Base-by-base conservation (phyloP, 1,139 yeast species). In the Torulaspora pretoriensis region DNA sequence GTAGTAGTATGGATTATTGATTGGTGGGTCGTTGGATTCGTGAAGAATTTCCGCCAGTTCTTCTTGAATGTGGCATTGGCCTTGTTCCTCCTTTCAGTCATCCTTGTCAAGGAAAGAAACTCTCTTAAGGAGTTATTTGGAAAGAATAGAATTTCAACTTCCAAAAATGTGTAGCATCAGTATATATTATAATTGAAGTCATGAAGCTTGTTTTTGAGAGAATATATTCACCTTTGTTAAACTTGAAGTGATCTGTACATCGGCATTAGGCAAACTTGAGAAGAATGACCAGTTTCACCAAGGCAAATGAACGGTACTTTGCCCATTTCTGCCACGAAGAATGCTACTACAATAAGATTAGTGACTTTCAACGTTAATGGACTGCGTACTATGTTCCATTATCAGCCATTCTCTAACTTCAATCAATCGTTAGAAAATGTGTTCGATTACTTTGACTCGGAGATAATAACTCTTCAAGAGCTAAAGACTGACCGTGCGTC, bases 311-410 rank as follows among this genome's bases (percentile, higher is more conserved):
- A 26, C 8, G 16, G 23, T 12, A 16, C 35, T 1, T 13, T 33
- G 9, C 37, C 41, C 9, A 35, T 41, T 30, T 26, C 33, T 23
- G 14, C 14, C 13, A 27, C 28, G 12, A 51, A 52, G 16, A 37
- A 22, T n/a, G 33, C 34, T 4, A 25, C 42, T 3, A 35, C 45
- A 25, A 36, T 67, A 6, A 55, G 92, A 22, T 70, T 79, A 41
- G 69, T 84, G 8, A 74, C 95, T 1, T 90, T 90, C 70, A 90
- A 90, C 61, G 85, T 90, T 36, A 89, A 92, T 56, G 97, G 97
- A 0, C 67, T 81, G 44, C 80, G 87, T 47, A 88, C 96, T 0
- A 66, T 90, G 8, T 78, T 83, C 60, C 83, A 85, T 57, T 88
- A 86, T 59, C 77, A 80, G 52, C 97, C 97, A 2, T 90, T 96